These are phyloP conservation scores for Gelatoporia subvermispora DNA, from an alignment of 768 basidiomycete species.

Conservation along the genomic window DNA sequence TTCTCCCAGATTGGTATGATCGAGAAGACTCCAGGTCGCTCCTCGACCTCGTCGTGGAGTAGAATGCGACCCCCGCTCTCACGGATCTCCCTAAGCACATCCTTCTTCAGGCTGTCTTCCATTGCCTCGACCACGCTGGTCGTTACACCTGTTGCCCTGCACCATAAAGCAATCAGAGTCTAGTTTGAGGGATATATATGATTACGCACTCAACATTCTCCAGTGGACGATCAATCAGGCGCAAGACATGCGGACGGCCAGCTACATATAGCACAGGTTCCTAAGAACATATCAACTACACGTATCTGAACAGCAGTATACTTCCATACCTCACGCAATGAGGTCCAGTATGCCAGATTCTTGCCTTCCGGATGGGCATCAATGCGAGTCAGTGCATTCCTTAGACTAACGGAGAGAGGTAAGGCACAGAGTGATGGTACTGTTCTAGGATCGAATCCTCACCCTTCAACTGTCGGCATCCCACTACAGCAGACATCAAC, in stretches of 20 bases:
- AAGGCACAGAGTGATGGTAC: too few relatives aligned
- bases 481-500: slow-evolving; percentile 46
- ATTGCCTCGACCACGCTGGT: slow-evolving; percentile 87
- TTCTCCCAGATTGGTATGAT: slow-evolving; percentile 96
- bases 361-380: slow-evolving; percentile 74
- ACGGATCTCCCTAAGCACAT: slow-evolving; percentile 79
- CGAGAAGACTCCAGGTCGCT: slow-evolving; percentile 81
- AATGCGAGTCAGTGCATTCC: slow-evolving; percentile 73
- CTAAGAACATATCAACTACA: slow-evolving; percentile 30
- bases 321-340: slow-evolving; percentile 80
- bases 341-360: slow-evolving; percentile 89
- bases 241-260: slow-evolving; percentile 85
- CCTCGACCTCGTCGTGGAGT: slow-evolving; percentile 94
- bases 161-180: neutral
- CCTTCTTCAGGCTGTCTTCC: slow-evolving; percentile 83
- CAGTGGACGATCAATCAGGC: slow-evolving; percentile 80
- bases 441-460: slow-evolving; percentile 19
- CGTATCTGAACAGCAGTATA: neutral
- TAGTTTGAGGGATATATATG: neutral
- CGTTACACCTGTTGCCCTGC: slow-evolving; percentile 88
- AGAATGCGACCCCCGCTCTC: slow-evolving; percentile 72
- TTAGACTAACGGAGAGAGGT: too few relatives aligned
- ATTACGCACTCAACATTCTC: slow-evolving; percentile 86
- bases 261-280: slow-evolving; percentile 92
- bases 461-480: slow-evolving; percentile 95